Base-by-base conservation (phyloP, 2,329 filamentous ascomycete genomes). In the Penicillium sp. region DNA sequence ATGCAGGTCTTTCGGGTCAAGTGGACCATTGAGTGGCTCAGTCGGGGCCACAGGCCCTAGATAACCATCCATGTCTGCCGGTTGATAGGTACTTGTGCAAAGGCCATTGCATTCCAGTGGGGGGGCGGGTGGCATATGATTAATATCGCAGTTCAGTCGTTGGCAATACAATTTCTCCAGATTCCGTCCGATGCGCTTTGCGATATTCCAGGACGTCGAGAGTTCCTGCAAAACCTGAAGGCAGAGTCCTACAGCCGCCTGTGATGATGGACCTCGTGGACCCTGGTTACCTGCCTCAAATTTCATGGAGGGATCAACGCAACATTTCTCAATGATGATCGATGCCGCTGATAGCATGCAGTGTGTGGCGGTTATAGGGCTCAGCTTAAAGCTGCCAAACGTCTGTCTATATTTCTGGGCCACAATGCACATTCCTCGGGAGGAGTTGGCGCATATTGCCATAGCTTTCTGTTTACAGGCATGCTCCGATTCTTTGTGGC, bases 321-420 rank as follows among this genome's bases (percentile, higher is more conserved):
- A 63, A 24, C 60, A 63, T 46, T 49, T 55, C 20, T 64, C 61
- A 26, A 65, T 64, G n/a, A 65, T 60, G 22, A 70, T 64, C 20
- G 73, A 40, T 2, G 69, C 68, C 2, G 70, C 71, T 0, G 70
- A 74, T 6, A 75, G 59, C 3, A 65, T 69, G 56, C 70, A 75
- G 50, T 75, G 68, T 1, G 71, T 74, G 1, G 72, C 67, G 2
- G 72, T 68, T 1, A 75, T 65, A 4, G 73, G 72, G 40, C 72
- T 74, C 14, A 55, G 56, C 26, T 61, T 70, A 59, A 75, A 75
- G 34, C 66, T 67, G 31, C 72, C 73, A 51, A 72, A 75, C 2
- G 49, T 58, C 22, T 70, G 63, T 20, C 69, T 63, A 49, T 74
- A 74, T 49, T 69, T 69, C 38, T 72, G 63, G 9, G 62, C 61